Evolutionary conservation across 148 eudicot species (phyloP).

Genomic region (Vaccinium darrowii): DNA sequence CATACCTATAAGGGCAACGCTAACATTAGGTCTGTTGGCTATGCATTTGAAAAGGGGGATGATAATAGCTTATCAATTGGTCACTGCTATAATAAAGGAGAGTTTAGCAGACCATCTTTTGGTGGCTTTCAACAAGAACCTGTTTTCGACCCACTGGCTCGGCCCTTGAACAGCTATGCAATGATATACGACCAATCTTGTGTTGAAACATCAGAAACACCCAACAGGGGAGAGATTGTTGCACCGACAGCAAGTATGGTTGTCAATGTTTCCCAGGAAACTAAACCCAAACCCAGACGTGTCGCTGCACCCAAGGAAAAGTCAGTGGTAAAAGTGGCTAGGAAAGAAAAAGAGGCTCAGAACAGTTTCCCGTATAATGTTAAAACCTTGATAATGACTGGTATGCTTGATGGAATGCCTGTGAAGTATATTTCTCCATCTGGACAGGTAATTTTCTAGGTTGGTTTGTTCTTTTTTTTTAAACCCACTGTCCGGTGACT

Average conservation of each 20-base stretch:
- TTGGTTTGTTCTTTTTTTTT: not conserved
- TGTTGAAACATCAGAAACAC: constrained; percentile 28
- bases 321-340: constrained; percentile 32
- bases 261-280: constrained; percentile 21
- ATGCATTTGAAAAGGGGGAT: constrained; percentile 25
- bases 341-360: constrained; percentile 41
- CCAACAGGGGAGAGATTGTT: constrained; percentile 25
- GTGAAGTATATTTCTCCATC: constrained; percentile 49
- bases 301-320: constrained; percentile 31
- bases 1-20: constrained; percentile 30
- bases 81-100: constrained; percentile 32
- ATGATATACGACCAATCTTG: constrained; percentile 34
- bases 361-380: constrained; percentile 63
- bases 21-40: constrained; percentile 21
- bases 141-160: constrained; percentile 24
- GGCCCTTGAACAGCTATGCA: constrained; percentile 35
- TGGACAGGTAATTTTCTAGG: constrained; percentile 38
- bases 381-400: constrained; percentile 55
- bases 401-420: constrained; percentile 62
- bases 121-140: constrained; percentile 41
- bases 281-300: constrained; percentile 27
- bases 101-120: constrained; percentile 33
- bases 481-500: not conserved
- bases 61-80: constrained; percentile 26
- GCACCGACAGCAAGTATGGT: constrained; percentile 14